A percentile compares a stretch with the other conserved stretches of the same genome.
Conservation (phyloP, 495 filamentous ascomycete genomes). For the Venustampulla echinocandica region DNA sequence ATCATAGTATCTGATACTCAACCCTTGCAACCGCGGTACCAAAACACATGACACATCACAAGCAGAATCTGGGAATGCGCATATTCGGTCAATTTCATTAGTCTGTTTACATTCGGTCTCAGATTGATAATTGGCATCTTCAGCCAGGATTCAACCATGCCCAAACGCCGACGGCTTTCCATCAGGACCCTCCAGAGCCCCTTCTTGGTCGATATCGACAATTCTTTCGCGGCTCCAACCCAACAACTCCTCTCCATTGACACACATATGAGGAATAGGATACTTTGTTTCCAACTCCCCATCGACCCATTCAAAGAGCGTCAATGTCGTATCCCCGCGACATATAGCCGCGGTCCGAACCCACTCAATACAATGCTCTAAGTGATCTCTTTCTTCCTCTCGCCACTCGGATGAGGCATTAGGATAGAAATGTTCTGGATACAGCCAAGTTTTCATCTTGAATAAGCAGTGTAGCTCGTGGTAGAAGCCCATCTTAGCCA, state of each 20-base stretch:
- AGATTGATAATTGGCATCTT: no score
- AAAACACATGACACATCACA: no score
- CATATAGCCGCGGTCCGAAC: not conserved
- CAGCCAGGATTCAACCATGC: no score
- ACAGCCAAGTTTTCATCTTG: not conserved
- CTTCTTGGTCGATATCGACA: not conserved
- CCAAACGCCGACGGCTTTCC: no score
- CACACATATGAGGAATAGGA: not conserved
- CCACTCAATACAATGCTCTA: not conserved
- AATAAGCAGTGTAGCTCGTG: not conserved
- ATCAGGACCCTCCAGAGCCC: not conserved
- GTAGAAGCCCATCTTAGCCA: not conserved
- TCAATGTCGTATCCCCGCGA: not conserved
- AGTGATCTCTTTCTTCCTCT: not conserved
- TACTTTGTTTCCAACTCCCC: not conserved
- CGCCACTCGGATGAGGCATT: not conserved
- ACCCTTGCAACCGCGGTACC: no score
- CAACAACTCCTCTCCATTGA: not conserved
- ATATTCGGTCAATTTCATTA: no score
- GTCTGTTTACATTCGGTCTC: no score
- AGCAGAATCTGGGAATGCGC: no score
- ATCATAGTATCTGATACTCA: no score
- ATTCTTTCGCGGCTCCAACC: not conserved
- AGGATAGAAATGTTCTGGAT: not conserved
- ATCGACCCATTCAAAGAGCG: not conserved